A percentile compares a stretch with the other conserved stretches of the same genome.
phyloP scores from a whole-genome alignment of 768 basidiomycete species.

The Holtermanniella nyarrowii region DNA sequence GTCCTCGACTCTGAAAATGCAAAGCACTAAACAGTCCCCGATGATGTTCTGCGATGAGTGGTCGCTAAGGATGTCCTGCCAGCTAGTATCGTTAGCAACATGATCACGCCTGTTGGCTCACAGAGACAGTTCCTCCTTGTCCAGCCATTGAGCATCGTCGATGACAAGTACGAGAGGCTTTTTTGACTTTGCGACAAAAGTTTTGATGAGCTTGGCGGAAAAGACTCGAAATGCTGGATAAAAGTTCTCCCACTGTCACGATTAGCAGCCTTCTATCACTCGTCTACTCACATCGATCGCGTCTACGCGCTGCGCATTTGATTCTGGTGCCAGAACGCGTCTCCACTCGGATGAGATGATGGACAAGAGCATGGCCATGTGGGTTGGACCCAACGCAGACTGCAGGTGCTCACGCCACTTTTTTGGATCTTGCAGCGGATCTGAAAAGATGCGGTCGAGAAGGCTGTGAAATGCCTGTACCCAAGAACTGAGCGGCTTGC shows the following conservation, averaged over 20 bases:
- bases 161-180: constrained; percentile 24
- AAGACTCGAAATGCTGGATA: constrained; percentile 9
- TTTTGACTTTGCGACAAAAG: not conserved
- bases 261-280: not conserved
- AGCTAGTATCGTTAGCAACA: constrained; percentile 1
- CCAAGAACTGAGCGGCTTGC: constrained; percentile 51
- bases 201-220: not conserved
- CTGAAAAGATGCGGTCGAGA: constrained; percentile 25
- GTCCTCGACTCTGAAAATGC: constrained; percentile 12
- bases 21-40: constrained; percentile 12
- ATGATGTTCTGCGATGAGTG: constrained; percentile 8
- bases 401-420: constrained; percentile 21
- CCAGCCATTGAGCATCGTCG: constrained; percentile 32
- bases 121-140: constrained; percentile 8
- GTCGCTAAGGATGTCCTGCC: constrained; percentile 16
- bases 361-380: constrained; percentile 20
- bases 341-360: constrained; percentile 18
- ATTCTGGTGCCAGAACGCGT: constrained; percentile 7
- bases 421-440: constrained; percentile 24
- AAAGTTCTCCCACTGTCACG: constrained; percentile 10
- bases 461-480: constrained; percentile 27
- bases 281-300: constrained; percentile 7
- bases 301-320: not conserved
- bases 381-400: constrained; percentile 10
- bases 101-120: not conserved